These are phyloP conservation scores for Solanum etuberosum DNA, from an alignment of 257 asterid species.

Conservation along the genomic window DNA sequence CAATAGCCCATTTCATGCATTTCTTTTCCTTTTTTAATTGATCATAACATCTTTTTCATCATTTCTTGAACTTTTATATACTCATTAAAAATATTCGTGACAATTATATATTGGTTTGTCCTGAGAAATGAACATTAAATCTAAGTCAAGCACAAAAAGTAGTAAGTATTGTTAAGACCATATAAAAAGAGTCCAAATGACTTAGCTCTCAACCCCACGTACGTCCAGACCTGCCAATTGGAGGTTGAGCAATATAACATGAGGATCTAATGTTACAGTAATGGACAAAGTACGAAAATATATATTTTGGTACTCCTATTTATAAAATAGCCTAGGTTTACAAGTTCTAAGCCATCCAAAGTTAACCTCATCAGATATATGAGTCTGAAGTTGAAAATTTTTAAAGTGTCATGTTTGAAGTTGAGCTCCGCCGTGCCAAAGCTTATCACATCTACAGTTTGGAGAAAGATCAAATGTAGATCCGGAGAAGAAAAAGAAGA, in stretches of 20 bases:
- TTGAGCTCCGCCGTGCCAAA: background rate
- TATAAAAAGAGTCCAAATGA: background rate
- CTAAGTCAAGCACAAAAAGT: background rate
- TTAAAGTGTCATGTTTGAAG: background rate
- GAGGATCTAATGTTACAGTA: background rate
- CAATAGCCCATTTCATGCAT: background rate
- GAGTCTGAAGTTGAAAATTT: background rate
- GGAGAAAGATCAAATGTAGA: background rate
- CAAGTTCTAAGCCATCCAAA: background rate
- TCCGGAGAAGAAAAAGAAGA: background rate
- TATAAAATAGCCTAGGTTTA: background rate
- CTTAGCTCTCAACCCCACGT: background rate
- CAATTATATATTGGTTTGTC: background rate
- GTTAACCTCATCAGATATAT: background rate
- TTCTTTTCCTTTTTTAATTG: background rate
- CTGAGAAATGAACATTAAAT: background rate
- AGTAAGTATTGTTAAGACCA: background rate
- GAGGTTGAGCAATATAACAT: background rate
- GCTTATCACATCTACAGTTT: background rate
- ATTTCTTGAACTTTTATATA: background rate
- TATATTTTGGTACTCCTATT: background rate
- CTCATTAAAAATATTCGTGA: background rate
- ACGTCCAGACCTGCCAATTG: accelerated
- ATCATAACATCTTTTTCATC: background rate
- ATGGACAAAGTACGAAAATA: background rate